Conservation (phyloP, 805 yeast species). For the Zygosaccharomyces pseudorouxii region DNA sequence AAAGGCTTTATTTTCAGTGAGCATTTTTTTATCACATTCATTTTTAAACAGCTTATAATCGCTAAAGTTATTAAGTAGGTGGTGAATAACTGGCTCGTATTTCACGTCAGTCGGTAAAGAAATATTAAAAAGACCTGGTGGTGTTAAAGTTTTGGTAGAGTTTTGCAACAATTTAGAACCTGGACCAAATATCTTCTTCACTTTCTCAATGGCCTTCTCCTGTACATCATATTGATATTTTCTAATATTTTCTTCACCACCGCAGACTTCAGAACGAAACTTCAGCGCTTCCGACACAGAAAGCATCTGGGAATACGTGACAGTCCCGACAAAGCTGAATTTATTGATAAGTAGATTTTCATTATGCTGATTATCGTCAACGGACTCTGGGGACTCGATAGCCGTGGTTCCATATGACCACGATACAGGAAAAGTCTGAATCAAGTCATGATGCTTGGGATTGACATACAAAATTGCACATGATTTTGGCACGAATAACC, state of each 20-base stretch:
- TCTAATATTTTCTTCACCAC: slow-evolving; percentile 53
- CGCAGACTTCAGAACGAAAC: slow-evolving; percentile 45
- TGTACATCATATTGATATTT: slow-evolving; percentile 47
- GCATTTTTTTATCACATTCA: slow-evolving; percentile 21
- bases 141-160: slow-evolving; percentile 12
- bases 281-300: slow-evolving; percentile 46
- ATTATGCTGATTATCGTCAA: slow-evolving; percentile 17
- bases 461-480: slow-evolving; percentile 57
- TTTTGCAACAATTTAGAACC: slow-evolving; percentile 32
- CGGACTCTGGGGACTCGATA: slow-evolving; percentile 1
- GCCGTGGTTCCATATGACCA: slow-evolving; percentile 30
- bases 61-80: slow-evolving; percentile 15
- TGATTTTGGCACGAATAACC: slow-evolving; percentile 57
- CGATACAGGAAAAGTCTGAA: slow-evolving; percentile 58
- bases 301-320: slow-evolving; percentile 41
- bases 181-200: slow-evolving; percentile 41
- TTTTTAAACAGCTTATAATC: slow-evolving; percentile 17
- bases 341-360: slow-evolving; percentile 37
- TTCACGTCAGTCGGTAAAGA: slow-evolving; percentile 42
- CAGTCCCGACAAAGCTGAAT: slow-evolving; percentile 50
- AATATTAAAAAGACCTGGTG: slow-evolving; percentile 30
- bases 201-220: slow-evolving; percentile 38
- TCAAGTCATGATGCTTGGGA: slow-evolving; percentile 42
- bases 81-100: slow-evolving; percentile 16
- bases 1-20: slow-evolving; percentile 40